Conservation (phyloP, 2,329 filamentous ascomycete genomes). For the Triangularia setosa region DNA sequence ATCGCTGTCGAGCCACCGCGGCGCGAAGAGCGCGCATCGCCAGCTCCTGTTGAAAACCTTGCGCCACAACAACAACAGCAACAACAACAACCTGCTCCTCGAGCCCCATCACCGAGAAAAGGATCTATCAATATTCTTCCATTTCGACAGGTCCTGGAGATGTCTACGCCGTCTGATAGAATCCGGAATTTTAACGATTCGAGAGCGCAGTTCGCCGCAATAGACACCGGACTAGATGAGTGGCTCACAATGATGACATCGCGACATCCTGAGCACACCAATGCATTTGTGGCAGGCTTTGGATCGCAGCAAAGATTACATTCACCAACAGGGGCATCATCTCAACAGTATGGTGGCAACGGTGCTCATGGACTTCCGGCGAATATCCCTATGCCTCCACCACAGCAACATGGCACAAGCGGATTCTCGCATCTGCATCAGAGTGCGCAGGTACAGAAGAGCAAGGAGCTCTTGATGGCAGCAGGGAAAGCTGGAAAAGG, state of each 20-base stretch:
- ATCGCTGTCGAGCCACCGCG: slow-evolving; percentile 34
- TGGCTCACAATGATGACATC: slow-evolving; percentile 50
- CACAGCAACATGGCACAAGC: slow-evolving; percentile 39
- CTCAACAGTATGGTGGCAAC: neutral
- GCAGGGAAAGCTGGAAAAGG: slow-evolving; percentile 90
- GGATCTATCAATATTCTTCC: slow-evolving; percentile 42
- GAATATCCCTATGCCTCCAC: slow-evolving; percentile 37
- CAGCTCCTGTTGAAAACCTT: slow-evolving; percentile 30
- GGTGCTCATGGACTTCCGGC: slow-evolving; percentile 18
- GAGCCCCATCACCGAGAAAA: slow-evolving; percentile 10
- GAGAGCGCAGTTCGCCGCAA: slow-evolving; percentile 63
- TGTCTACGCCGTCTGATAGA: slow-evolving; percentile 62
- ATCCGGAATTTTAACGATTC: slow-evolving; percentile 71
- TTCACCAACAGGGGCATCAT: slow-evolving; percentile 23
- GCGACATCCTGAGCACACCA: slow-evolving; percentile 47
- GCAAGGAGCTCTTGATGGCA: slow-evolving; percentile 83
- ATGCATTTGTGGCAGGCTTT: slow-evolving; percentile 32
- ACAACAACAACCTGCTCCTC: neutral
- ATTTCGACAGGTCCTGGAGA: slow-evolving; percentile 74
- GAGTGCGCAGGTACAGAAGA: slow-evolving; percentile 70
- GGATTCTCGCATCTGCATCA: slow-evolving; percentile 44
- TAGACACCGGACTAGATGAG: slow-evolving; percentile 68
- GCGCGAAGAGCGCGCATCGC: slow-evolving; percentile 30
- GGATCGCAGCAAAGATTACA: slow-evolving; percentile 14
- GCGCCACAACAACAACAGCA: neutral